Conservation (phyloP, 495 filamentous ascomycete genomes). For the Neurospora terricola region DNA sequence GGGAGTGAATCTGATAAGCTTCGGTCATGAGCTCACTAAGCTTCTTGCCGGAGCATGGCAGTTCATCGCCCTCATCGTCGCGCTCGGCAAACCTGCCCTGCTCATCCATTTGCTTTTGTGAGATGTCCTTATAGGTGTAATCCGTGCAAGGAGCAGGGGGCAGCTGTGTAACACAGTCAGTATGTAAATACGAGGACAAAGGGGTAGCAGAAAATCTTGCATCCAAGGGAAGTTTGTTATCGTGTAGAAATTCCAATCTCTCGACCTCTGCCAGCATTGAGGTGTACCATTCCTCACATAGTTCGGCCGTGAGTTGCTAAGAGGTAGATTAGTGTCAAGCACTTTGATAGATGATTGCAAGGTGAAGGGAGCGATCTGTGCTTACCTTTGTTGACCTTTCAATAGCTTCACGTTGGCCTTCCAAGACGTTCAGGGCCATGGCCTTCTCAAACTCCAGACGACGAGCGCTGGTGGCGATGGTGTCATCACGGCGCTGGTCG, state of each 20-base stretch:
- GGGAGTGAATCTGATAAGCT: constrained; percentile 7
- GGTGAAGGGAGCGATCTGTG: background rate
- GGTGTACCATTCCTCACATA: constrained; percentile 26
- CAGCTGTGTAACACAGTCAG: constrained; percentile 17
- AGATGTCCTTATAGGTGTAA: constrained; percentile 25
- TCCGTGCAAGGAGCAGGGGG: constrained; percentile 16
- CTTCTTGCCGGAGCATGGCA: constrained; percentile 23
- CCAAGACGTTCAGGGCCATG: constrained; percentile 10
- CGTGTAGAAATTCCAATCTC: constrained; percentile 25
- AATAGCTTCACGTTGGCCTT: constrained; percentile 5
- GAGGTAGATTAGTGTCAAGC: background rate
- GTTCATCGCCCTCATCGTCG: constrained; percentile 17
- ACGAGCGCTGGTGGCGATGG: constrained; percentile 9
- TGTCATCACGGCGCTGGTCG: constrained; percentile 16
- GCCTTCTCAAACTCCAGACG: constrained; percentile 11
- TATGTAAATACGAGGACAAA: background rate
- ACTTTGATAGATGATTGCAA: background rate
- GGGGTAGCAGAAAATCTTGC: constrained; percentile 20
- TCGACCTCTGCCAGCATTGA: constrained; percentile 23
- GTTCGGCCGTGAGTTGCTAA: constrained; percentile 10
- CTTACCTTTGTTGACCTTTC: constrained; percentile 12
- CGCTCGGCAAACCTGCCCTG: constrained; percentile 19
- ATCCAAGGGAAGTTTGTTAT: constrained; percentile 26
- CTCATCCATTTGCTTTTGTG: constrained; percentile 19
- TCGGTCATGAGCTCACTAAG: constrained; percentile 17